A percentile compares a stretch with the other conserved stretches of the same genome.
Conservation (phyloP, 2,329 filamentous ascomycete species). For the Hypomyces perniciosus region DNA sequence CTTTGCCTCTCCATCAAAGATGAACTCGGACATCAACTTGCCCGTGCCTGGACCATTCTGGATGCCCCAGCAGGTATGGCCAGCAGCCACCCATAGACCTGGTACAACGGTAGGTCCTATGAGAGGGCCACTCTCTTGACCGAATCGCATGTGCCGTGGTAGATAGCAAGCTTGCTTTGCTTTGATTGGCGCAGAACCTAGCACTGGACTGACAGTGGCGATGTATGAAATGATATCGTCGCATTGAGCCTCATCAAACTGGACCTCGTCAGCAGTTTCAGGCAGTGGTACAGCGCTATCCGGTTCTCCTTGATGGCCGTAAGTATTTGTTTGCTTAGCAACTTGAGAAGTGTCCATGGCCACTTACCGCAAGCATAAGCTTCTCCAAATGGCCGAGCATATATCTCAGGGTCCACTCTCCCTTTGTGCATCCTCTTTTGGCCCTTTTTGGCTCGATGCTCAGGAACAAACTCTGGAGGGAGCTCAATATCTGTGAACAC, state of each 20-base stretch:
- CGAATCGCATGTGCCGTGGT: constrained; percentile 62
- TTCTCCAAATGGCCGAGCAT: constrained; percentile 80
- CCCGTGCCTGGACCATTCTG: constrained; percentile 90
- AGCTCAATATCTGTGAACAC: constrained; percentile 83
- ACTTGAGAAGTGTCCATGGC: not conserved
- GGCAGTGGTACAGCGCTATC: constrained; percentile 73
- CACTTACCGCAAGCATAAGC: constrained; percentile 80
- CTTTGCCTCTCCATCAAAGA: constrained; percentile 64
- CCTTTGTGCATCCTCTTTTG: constrained; percentile 51
- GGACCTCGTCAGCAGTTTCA: constrained; percentile 65
- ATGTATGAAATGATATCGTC: constrained; percentile 83
- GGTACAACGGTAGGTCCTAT: constrained; percentile 68
- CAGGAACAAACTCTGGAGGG: constrained; percentile 55
- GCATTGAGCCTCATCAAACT: constrained; percentile 69
- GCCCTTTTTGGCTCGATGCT: constrained; percentile 40
- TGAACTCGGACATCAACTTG: constrained; percentile 70
- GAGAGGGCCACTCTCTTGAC: constrained; percentile 62
- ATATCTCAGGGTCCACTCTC: constrained; percentile 82
- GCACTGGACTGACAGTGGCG: constrained; percentile 54
- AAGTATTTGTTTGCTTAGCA: not conserved
- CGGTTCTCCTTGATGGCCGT: constrained; percentile 54
- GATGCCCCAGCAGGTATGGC: constrained; percentile 97
- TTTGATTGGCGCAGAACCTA: constrained; percentile 63
- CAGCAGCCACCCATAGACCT: constrained; percentile 75
- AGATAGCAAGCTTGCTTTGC: constrained; percentile 89